phyloP scores from a whole-genome alignment of 257 asterid genomes.

The Lycium barbarum region DNA sequence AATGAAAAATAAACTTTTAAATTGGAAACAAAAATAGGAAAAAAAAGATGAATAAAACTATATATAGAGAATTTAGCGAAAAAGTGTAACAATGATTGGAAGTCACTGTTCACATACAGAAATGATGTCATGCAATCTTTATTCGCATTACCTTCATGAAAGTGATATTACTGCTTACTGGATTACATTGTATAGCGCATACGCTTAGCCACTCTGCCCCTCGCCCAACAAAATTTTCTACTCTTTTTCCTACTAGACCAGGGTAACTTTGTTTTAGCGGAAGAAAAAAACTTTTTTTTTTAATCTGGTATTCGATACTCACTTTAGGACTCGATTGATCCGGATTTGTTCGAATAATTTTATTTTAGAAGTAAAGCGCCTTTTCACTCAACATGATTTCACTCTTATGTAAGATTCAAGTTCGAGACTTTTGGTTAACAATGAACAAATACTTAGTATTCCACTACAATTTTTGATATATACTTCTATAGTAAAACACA shows the following conservation, averaged over 20 bases:
- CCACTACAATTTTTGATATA: too few species aligned
- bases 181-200: background rate
- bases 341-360: background rate
- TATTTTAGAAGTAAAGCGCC: background rate
- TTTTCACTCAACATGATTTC: background rate
- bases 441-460: too few species aligned
- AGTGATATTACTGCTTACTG: slow-evolving; percentile 17
- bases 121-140: slow-evolving; percentile 38
- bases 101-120: slow-evolving; percentile 41
- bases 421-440: too few species aligned
- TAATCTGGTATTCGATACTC: background rate
- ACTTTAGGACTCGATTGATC: background rate
- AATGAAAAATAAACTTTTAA: background rate
- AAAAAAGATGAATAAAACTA: background rate
- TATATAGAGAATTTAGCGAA: background rate
- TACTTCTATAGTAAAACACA: too few species aligned
- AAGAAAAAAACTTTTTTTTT: too few species aligned
- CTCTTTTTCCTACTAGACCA: background rate
- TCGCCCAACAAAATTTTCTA: background rate
- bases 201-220: too few species aligned
- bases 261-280: background rate
- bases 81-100: slow-evolving; percentile 35
- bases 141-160: slow-evolving; percentile 33
- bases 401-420: too few species aligned
- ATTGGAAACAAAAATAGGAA: background rate